phyloP scores from a whole-genome alignment of 352 stramenopile species.

The Phytophthora boehmeriae region DNA sequence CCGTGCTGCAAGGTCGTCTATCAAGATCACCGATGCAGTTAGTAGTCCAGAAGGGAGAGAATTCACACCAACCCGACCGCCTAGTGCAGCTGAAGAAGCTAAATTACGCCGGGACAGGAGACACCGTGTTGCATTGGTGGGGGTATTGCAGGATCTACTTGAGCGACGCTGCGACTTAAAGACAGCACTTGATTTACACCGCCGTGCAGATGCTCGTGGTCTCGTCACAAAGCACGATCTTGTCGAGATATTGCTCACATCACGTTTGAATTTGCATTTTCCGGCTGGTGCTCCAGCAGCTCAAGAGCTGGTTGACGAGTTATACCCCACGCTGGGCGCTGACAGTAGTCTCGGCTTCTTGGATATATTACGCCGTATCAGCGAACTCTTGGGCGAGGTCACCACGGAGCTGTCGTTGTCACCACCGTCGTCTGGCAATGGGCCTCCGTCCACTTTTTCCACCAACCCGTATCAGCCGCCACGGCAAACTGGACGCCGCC shows the following conservation, averaged over 20 bases:
- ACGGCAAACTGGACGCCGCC: conserved; percentile 41
- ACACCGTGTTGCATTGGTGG: conserved; percentile 48
- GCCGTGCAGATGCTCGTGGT: conserved; percentile 56
- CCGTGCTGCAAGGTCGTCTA: conserved; percentile 56
- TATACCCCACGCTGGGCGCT: conserved; percentile 49
- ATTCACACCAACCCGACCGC: conserved; percentile 6
- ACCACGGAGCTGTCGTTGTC: conserved; percentile 31
- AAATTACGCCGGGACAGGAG: conserved; percentile 30
- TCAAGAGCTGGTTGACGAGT: conserved; percentile 62
- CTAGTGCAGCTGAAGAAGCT: conserved; percentile 15
- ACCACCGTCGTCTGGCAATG: conserved; percentile 13
- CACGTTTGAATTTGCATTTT: conserved; percentile 66
- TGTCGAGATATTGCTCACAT: conserved; percentile 68
- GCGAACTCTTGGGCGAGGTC: conserved; percentile 56
- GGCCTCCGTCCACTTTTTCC: conserved; percentile 25
- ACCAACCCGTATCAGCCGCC: conserved; percentile 41
- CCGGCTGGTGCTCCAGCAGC: conserved; percentile 42
- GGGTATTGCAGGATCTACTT: conserved; percentile 71
- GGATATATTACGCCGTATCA: conserved; percentile 69
- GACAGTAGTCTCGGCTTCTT: conserved; percentile 50
- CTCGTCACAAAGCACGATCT: conserved; percentile 66
- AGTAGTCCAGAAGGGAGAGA: conserved; percentile 20
- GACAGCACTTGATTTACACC: conserved; percentile 70
- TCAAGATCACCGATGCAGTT: conserved; percentile 57
- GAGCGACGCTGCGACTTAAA: conserved; percentile 77